phyloP scores from a whole-genome alignment of 2,329 filamentous ascomycete genomes.

The Keithomyces neogunnii region DNA sequence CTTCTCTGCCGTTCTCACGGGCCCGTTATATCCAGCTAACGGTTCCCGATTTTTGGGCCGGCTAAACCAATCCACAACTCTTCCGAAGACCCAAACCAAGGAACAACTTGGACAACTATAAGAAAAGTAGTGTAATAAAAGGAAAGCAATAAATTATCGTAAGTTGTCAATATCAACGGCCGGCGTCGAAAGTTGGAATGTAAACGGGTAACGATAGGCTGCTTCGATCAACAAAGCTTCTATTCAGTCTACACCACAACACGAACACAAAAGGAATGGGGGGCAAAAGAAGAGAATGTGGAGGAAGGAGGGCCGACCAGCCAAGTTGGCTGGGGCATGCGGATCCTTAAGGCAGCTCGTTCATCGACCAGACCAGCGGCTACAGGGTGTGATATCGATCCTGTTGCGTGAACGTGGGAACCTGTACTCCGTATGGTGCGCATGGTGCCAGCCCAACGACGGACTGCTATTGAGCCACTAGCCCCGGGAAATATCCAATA shows the following conservation, averaged over 20 bases:
- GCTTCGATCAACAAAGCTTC: constrained; percentile 36
- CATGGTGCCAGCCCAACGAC: background rate
- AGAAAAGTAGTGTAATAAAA: background rate
- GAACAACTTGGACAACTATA: background rate
- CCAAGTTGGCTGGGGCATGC: constrained; percentile 16
- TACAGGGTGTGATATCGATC: constrained; percentile 12
- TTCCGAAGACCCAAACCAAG: constrained; percentile 5
- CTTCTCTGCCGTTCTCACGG: constrained; percentile 12
- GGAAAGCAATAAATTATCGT: constrained; percentile 8
- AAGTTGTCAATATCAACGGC: constrained; percentile 21
- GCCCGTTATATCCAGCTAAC: constrained; percentile 21
- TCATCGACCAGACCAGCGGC: constrained; percentile 14
- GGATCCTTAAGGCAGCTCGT: constrained; percentile 19
- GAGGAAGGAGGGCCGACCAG: constrained; percentile 16
- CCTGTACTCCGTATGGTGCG: background rate
- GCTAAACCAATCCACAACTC: background rate
- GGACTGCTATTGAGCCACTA: background rate
- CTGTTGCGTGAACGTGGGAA: background rate
- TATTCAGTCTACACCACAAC: constrained; percentile 18
- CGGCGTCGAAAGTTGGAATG: constrained; percentile 22
- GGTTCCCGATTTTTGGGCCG: background rate
- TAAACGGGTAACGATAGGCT: constrained; percentile 29
- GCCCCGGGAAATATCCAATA: constrained; percentile 22
- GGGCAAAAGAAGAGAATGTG: constrained; percentile 26
- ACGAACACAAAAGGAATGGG: constrained; percentile 15